Conservation (phyloP, 192 early-diverging fungal species). For the Allomyces macrogynus region DNA sequence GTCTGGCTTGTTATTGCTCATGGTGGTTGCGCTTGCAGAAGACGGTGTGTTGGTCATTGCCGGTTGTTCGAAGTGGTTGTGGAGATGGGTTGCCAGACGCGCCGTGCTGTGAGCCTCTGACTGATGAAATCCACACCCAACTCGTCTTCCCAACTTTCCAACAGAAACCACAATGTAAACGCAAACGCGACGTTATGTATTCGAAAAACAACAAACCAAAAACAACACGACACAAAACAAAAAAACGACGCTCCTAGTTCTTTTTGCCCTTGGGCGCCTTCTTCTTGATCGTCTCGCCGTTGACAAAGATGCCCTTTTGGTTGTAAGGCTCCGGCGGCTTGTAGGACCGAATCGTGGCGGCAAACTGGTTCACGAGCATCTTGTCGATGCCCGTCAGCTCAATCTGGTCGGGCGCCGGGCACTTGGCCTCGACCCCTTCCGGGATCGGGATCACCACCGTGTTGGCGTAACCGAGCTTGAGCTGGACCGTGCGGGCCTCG, state of each 20-base stretch:
- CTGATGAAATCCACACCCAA: too few relatives aligned
- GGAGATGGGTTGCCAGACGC: too few relatives aligned
- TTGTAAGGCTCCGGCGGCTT: conserved; percentile 95
- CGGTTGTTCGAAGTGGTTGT: too few relatives aligned
- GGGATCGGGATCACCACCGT: conserved; percentile 65
- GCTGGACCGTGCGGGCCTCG: conserved; percentile 39
- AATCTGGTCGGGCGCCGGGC: conserved; percentile 66
- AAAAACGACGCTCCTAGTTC: conserved; percentile 1
- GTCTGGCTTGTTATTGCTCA: too few relatives aligned
- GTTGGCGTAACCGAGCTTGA: conserved; percentile 81
- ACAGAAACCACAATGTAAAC: too few relatives aligned
- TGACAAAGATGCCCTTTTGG: conserved; percentile 97
- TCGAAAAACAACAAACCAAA: too few relatives aligned
- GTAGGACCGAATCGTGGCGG: conserved; percentile 73
- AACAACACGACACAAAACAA: too few relatives aligned
- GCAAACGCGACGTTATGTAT: too few relatives aligned
- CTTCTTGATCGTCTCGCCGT: conserved; percentile 95
- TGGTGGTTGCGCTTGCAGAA: too few relatives aligned
- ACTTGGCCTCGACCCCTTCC: conserved; percentile 44
- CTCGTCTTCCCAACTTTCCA: too few relatives aligned
- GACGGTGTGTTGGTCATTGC: too few relatives aligned
- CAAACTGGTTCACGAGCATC: conserved; percentile 69
- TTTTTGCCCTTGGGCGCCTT: conserved; percentile 77
- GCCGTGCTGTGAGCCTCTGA: too few relatives aligned
- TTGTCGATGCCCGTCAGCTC: conserved; percentile 59